These are phyloP conservation scores for sorghum (Sorghum bicolor) DNA, from an alignment of 176 grass and related monocot species.

Conservation along the genomic window Sorghum_bicolor_NCBIv3 NC_012870.2:62951501-62952000, in stretches of 20 bases:
- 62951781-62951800: too few relatives aligned
- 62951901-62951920: too few relatives aligned
- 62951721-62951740: background rate
- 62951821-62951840: background rate
- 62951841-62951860: background rate
- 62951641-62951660: background rate
- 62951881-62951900: background rate
- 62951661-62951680: slow-evolving; percentile 25
- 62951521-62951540: too few relatives aligned
- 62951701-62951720: background rate
- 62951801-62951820: background rate
- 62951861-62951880: background rate
- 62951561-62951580: background rate
- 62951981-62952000: too few relatives aligned
- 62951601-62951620: background rate
- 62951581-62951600: slow-evolving; percentile 25
- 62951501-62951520: too few relatives aligned
- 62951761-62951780: background rate
- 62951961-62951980: too few relatives aligned
- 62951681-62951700: slow-evolving; percentile 40
- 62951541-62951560: background rate
- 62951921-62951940: too few relatives aligned
- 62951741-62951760: background rate
- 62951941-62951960: too few relatives aligned
- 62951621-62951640: background rate